phyloP scores from a whole-genome alignment of 1,139 yeast genomes.

The Scheffersomyces segobiensis region DNA sequence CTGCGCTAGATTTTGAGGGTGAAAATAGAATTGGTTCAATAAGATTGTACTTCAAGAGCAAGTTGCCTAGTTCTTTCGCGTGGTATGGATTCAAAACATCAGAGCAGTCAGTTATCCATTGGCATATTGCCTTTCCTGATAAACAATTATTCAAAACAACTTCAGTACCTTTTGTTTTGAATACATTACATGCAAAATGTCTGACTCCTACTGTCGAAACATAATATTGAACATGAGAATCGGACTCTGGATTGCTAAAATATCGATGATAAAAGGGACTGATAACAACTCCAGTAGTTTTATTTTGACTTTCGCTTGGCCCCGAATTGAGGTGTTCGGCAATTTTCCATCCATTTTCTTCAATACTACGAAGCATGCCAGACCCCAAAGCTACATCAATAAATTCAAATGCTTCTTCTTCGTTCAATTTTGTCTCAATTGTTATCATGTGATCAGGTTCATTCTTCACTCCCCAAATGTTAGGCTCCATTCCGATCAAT shows the following conservation, averaged over 20 bases:
- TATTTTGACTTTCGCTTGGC: not conserved
- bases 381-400: not conserved
- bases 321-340: not conserved
- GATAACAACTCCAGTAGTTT: conserved; percentile 11
- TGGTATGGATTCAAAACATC: conserved; percentile 61
- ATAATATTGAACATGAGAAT: conserved; percentile 77
- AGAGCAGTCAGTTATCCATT: conserved; percentile 91
- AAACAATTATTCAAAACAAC: conserved; percentile 46
- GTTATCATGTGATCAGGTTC: conserved; percentile 22
- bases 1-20: conserved; percentile 11
- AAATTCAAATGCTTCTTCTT: conserved; percentile 1
- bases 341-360: not conserved
- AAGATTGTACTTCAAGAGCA: conserved; percentile 52
- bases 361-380: not conserved
- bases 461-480: conserved; percentile 63
- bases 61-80: conserved; percentile 60
- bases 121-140: conserved; percentile 77
- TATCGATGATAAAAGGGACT: conserved; percentile 79
- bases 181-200: conserved; percentile 43
- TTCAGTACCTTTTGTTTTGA: conserved; percentile 23
- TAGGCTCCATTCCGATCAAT: conserved; percentile 68
- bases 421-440: not conserved
- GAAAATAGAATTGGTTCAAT: conserved; percentile 38
- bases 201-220: conserved; percentile 69
- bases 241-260: conserved; percentile 89